Base-by-base conservation (phyloP, 768 basidiomycete species). In the Boletus pseudopeckii region DNA sequence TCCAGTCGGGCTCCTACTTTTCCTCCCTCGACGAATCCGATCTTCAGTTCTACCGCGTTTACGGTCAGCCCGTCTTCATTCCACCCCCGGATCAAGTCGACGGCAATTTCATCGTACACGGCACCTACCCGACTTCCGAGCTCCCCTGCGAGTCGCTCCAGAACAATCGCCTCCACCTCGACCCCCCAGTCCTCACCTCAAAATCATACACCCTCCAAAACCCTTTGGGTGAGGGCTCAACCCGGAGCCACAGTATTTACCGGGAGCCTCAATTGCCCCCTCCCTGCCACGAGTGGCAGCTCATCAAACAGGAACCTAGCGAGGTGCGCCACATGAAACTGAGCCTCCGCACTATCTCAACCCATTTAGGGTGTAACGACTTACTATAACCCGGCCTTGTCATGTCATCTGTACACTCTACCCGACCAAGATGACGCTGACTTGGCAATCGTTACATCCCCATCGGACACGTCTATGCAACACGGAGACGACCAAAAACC, bases 1-100 rank as follows among this genome's bases (percentile, higher is more conserved):
- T 70, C 20, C 71, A 70, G 45, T 70, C 71, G 0, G 71, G 69
- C 20, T 53, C 71, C 3, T 70, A 63, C 64, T 64, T 70, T 34
- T 45, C 51, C 1, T 56, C 58, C 7, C 51, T 70, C 8, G 71
- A 72, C 60, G 69, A 70, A 38, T 69, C 66, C 10, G 69, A 70
- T 51, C 45, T 71, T 2, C 62, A 71, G 18, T 70, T 70, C 52
- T 72, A 67, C 42, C 67, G 58, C 14, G 52, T 71, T 1, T 70
- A 70, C 6, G 69, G 69, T 0, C 69, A 70, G 38, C 69, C 67
- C 8, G 64, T 70, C 42, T 60, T 72, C 45, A 69, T 72, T 17
- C 67, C 68, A 0, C 39, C 48, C 2, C 41, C 58, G 2, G 63
- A 71, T 6, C 65, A 66, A n/a, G 26, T 40, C 44, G 61, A 65